Base-by-base conservation (phyloP, 306 rosid species). In the Hippophae rhamnoides region DNA sequence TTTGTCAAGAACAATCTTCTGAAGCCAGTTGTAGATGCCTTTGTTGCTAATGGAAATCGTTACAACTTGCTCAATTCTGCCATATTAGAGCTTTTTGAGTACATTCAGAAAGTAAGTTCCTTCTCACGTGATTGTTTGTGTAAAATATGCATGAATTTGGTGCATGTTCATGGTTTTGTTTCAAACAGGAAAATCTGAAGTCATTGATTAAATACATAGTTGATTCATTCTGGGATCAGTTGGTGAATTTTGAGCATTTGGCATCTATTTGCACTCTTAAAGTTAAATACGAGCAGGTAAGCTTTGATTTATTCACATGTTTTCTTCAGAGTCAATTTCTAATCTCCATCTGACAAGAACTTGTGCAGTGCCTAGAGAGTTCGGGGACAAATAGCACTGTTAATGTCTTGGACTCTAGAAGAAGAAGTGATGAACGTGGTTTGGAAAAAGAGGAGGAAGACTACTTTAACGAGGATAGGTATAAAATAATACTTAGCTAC, bases 211-310 rank as follows among this genome's bases (percentile, higher is more conserved):
- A 69, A 58, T 81, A 90, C 62, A 50, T 87, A 64, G 77, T 90
- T 46, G 89, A 85, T 79, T 81, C 96, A 60, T 90, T 85, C 74
- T 87, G 98, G 98, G 75, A 64, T 49, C 85, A 83, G 74, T 80
- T 90, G 85, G 82, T 65, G 41, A 86, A 76, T 58, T 90, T 85
- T 53, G 96, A 90, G 82, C 52, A 62, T 76, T 70, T 87, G 74
- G 64, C 70, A 31, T 76, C 95, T 2, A 72, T 90, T 69, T 85
- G 58, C 23, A 62, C 95, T 1, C 75, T 90, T 47, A 90, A 81
- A 83, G 86, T 87, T 48, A 90, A 81, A 81, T 83, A 90, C 60
- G 98, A 90, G 78, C 98, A 87, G 98, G 96, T 90, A 83, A 46
- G 52, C 63, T 45, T 42, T 27, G 10, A 10, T 9, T 56, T 4